Percentiles rank a stretch among this genome's conserved stretches.
phyloP scores from a whole-genome alignment of 2,329 filamentous ascomycete genomes.

The Stromatinia cepivora region DNA sequence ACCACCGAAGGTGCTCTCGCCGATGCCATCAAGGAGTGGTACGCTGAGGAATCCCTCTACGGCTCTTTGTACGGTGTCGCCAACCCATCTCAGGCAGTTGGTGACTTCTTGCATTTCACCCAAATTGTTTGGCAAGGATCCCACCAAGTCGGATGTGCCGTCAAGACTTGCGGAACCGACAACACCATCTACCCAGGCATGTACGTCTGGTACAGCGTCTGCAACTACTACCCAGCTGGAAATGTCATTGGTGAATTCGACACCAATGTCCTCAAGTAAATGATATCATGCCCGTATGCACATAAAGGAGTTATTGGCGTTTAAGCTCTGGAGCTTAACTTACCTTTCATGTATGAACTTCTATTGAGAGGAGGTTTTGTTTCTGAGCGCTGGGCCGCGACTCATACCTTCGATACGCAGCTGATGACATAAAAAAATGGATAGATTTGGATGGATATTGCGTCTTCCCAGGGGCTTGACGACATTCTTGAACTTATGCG shows the following conservation, averaged over 20 bases:
- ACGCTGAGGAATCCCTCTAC: conserved; percentile 70
- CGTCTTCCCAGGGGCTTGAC: conserved; percentile 17
- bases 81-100: conserved; percentile 51
- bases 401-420: conserved; percentile 16
- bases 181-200: conserved; percentile 59
- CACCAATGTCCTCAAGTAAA: conserved; percentile 19
- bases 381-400: conserved; percentile 16
- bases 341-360: conserved; percentile 25
- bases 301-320: conserved; percentile 22
- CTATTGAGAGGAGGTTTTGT: conserved; percentile 22
- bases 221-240: conserved; percentile 28
- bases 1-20: conserved; percentile 58
- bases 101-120: conserved; percentile 58
- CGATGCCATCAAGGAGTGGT: conserved; percentile 77
- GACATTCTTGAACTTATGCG: conserved; percentile 10
- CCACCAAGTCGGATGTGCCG: conserved; percentile 61
- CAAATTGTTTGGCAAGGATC: conserved; percentile 72
- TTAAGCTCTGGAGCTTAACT: conserved; percentile 19
- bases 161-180: conserved; percentile 51
- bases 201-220: conserved; percentile 65
- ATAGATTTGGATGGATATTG: conserved; percentile 15
- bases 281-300: conserved; percentile 24
- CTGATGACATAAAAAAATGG: conserved; percentile 11
- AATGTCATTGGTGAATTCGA: conserved; percentile 18
- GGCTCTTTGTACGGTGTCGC: conserved; percentile 57